phyloP scores from a whole-genome alignment of 2,329 filamentous ascomycete species.

The Coccinonectria pachysandricola region DNA sequence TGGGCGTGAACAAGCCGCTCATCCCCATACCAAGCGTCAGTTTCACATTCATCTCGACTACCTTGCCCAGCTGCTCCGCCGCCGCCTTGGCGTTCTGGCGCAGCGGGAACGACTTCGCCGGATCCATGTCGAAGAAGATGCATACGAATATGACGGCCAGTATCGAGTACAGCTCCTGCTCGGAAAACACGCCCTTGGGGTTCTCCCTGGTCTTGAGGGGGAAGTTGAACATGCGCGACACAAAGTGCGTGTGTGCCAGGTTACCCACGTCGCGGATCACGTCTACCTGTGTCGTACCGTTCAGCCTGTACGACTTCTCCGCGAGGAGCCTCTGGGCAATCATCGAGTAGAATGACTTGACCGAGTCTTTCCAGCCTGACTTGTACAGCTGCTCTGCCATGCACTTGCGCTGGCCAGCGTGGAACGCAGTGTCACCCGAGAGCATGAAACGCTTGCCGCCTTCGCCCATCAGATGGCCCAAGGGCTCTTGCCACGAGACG shows the following conservation, averaged over 20 bases:
- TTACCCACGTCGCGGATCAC: constrained; percentile 62
- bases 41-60: constrained; percentile 58
- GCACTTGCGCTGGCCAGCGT: constrained; percentile 39
- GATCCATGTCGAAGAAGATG: constrained; percentile 58
- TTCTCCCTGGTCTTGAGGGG: constrained; percentile 54
- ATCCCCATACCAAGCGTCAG: constrained; percentile 31
- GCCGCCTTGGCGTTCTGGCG: constrained; percentile 47
- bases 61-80: constrained; percentile 45
- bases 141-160: constrained; percentile 55
- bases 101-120: constrained; percentile 55
- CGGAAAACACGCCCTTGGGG: constrained; percentile 46
- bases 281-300: constrained; percentile 50
- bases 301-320: constrained; percentile 54
- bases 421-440: constrained; percentile 37
- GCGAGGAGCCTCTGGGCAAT: constrained; percentile 51
- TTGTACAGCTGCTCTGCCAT: constrained; percentile 50
- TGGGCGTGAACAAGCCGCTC: constrained; percentile 39
- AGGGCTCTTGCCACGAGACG: constrained; percentile 52
- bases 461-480: constrained; percentile 51
- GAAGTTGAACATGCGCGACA: constrained; percentile 51
- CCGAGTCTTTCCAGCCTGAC: constrained; percentile 48
- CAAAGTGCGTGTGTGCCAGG: constrained; percentile 54
- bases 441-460: constrained; percentile 47
- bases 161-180: constrained; percentile 49
- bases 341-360: constrained; percentile 58